Base-by-base conservation (phyloP, 2,329 filamentous ascomycete genomes). In the Beauveria sp. region DNA sequence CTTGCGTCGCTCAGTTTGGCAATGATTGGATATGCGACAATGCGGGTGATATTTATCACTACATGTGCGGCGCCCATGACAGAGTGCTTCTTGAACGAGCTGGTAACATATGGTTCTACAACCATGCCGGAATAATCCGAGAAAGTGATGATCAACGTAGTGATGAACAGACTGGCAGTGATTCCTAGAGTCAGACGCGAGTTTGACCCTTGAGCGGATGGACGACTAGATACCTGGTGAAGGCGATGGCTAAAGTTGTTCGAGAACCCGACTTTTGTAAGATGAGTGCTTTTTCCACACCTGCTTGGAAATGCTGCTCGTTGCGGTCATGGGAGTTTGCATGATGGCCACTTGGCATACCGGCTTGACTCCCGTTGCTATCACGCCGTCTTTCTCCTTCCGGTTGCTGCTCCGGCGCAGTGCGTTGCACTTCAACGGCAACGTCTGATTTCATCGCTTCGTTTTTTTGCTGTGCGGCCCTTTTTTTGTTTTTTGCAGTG, bases 21-120 rank as follows among this genome's bases (percentile, higher is more conserved):
- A 71, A 86, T 77, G 9, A 84, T 80, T 5, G 84, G 81, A 66
- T 84, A 84, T 8, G 81, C 78, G 3, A 83, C 79, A 26, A 82
- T 79, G 66, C 73, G 70, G 43, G 81, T 79, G 46, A 79, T 75
- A 50, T 72, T 77, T 3, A 77, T 70, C 0, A 83, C 76, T 54
- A 83, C 78, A 47, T 76, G 74, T 38, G 79, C 76, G 3, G 80
- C 76, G 2, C 77, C 75, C 26, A 81, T 71, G 5, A 81, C 71
- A 5, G 80, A 81, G 66, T 84, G 81, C 16, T 73, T 70, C 42
- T 74, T 69, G 61, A 81, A 84, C 14, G 65, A 66, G 45, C 70
- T 73, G 0, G 72, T 73, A 3, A 71, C 72, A 56, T 71, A 74
- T 0, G 72, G 67, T 52, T 70, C 68, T 62, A 73, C 73, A 5